These are phyloP conservation scores for Schizochytrium sp. DNA, from an alignment of 108 stramenopile genomes.

Conservation along the genomic window DNA sequence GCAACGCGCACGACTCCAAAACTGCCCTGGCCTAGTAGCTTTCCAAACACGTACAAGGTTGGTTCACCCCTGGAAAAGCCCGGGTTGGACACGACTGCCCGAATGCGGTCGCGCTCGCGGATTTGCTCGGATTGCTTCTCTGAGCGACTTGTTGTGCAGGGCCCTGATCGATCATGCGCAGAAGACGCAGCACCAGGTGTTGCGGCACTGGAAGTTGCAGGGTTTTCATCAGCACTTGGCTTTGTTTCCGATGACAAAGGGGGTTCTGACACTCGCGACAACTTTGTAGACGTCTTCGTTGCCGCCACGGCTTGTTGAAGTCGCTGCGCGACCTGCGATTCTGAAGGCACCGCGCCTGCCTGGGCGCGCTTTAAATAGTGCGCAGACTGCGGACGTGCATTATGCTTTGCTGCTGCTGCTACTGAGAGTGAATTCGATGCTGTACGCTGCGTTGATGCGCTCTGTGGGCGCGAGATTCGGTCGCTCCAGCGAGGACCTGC, in stretches of 20 bases:
- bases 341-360: neutral
- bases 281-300: neutral
- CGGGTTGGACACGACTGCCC: neutral
- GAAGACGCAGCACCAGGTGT: too few species aligned
- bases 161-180: too few species aligned
- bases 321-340: neutral
- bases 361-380: neutral
- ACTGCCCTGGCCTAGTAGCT: conserved; percentile 44
- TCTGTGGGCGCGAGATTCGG: neutral
- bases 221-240: too few species aligned
- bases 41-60: conserved; percentile 41
- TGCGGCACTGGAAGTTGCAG: too few species aligned
- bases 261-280: too few species aligned
- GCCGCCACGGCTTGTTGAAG: neutral
- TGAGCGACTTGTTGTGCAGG: neutral
- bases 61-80: neutral
- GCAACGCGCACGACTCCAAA: conserved; percentile 51
- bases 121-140: neutral
- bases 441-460: neutral
- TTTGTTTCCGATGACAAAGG: too few species aligned
- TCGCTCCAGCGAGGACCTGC: too few species aligned
- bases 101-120: neutral
- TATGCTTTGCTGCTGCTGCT: neutral
- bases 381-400: neutral
- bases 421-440: neutral